A percentile compares a stretch with the other conserved stretches of the same genome.
Conservation (phyloP, 2,329 filamentous ascomycete species). For the Aspergillus versicolor region DNA sequence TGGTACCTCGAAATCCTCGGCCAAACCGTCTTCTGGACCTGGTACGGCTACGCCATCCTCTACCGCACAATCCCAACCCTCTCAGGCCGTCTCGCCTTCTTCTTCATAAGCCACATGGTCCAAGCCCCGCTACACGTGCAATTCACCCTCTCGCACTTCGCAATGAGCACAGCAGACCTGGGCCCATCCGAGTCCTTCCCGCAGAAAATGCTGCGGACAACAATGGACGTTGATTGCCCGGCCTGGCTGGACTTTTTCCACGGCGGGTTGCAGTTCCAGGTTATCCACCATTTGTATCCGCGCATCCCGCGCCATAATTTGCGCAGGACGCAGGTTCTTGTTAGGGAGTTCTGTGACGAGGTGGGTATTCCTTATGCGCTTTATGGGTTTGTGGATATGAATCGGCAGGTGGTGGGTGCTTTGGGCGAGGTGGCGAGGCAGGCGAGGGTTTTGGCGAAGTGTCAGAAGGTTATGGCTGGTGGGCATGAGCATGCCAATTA, state of each 20-base stretch:
- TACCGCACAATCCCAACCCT: constrained; percentile 69
- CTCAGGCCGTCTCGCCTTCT: constrained; percentile 66
- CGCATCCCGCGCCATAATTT: constrained; percentile 81
- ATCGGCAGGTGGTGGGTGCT: constrained; percentile 70
- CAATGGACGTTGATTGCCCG: constrained; percentile 88
- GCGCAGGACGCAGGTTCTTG: constrained; percentile 67
- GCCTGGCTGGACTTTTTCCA: constrained; percentile 84
- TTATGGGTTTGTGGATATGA: constrained; percentile 77
- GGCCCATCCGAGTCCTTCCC: constrained; percentile 80
- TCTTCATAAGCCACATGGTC: constrained; percentile 75
- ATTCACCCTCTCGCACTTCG: constrained; percentile 88
- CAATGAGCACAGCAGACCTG: constrained; percentile 84
- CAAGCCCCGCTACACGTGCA: constrained; percentile 81
- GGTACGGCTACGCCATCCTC: constrained; percentile 77
- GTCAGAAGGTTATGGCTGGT: constrained; percentile 50
- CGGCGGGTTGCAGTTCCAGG: constrained; percentile 84
- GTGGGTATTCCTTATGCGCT: constrained; percentile 79
- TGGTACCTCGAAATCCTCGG: constrained; percentile 72
- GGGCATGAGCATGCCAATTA: neutral
- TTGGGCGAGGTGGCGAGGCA: constrained; percentile 74
- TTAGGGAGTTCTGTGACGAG: constrained; percentile 76
- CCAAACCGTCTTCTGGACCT: constrained; percentile 76
- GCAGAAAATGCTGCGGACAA: constrained; percentile 84
- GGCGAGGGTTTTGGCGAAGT: constrained; percentile 70
- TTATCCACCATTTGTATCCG: constrained; percentile 79